Percentiles rank a stretch among this genome's conserved stretches.
phyloP scores from a whole-genome alignment of 495 filamentous ascomycete species.

The Penicillium parvum region DNA sequence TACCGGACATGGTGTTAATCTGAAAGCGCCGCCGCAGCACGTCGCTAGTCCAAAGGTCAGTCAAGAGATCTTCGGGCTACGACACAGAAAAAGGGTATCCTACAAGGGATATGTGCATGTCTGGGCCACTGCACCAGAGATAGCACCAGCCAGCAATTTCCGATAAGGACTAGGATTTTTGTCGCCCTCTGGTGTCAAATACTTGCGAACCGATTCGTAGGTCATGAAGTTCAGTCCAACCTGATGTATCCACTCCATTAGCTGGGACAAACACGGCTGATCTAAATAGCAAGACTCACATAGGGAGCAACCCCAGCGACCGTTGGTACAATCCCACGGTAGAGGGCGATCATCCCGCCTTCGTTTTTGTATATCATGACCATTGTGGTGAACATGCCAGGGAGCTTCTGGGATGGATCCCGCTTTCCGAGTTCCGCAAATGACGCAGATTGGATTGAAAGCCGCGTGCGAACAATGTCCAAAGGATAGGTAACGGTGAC shows the following conservation, averaged over 20 bases:
- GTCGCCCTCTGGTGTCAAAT: constrained; percentile 83
- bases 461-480: constrained; percentile 90
- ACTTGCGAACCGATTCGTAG: constrained; percentile 82
- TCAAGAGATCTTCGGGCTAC: neutral
- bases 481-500: constrained; percentile 79
- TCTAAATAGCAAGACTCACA: constrained; percentile 47
- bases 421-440: constrained; percentile 66
- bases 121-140: constrained; percentile 94
- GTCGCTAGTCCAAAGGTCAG: constrained; percentile 51
- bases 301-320: constrained; percentile 95
- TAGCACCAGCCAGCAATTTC: constrained; percentile 83
- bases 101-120: constrained; percentile 98
- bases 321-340: constrained; percentile 89
- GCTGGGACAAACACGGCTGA: neutral
- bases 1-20: constrained; percentile 98
- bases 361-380: constrained; percentile 82
- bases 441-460: constrained; percentile 94
- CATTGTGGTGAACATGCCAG: constrained; percentile 91
- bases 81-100: constrained; percentile 34
- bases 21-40: constrained; percentile 95
- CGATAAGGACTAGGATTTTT: constrained; percentile 73
- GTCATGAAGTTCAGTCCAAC: constrained; percentile 98
- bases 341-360: constrained; percentile 77
- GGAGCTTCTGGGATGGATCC: constrained; percentile 54
- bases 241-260: constrained; percentile 38